Evolutionary conservation across 2,329 filamentous ascomycete genomes (phyloP), one percentile per base, ranked within the genome.

Genomic region (Septoria linicola): DNA sequence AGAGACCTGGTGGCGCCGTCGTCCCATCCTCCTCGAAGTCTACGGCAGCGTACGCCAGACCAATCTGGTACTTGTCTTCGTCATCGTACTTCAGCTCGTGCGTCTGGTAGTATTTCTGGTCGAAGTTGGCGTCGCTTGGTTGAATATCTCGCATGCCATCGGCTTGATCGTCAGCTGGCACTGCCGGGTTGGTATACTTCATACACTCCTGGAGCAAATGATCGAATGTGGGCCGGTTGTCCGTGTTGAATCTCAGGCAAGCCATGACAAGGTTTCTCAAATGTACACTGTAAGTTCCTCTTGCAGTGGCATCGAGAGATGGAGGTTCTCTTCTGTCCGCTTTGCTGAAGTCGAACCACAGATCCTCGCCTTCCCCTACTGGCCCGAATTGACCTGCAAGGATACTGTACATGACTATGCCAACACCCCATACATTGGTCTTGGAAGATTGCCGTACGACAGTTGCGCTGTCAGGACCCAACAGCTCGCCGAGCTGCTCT

Each of bases 361-460:
- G n/a, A n/a, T n/a, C 31, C 27, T 41, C 19, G 6, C 17, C n/a
- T 25, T 42, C 25, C 11, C 20, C 25, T 13, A 17, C 25, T 27
- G 43, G 43, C 8, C 48, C 48, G 21, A 44, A 27, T 34, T 45
- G 13, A 7, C 35, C 30, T 21, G 41, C 32, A 10, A 51, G 21
- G 10, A 58, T 42, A 23, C 23, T 35, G 39, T 48, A 49, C 49
- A 58, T 48, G 2, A 50, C 41, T 16, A 53, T 51, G 19, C 53
- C 55, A 6, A 56, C 55, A 35, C 50, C 50, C 34, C 31, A 58
- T 14, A 58, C 55, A 25, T 58, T 51, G 6, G 55, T 55, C 23
- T 53, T 56, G 27, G 48, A 42, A 35, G 36, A 51, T 27, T 32
- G 14, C 11, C 36, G 16, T 36, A 19, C 30, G 46, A n/a, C n/a